Percentiles rank a stretch among this genome's conserved stretches.
Conservation (phyloP, 257 asterid species). For the Ajuga chamaepitys region DNA sequence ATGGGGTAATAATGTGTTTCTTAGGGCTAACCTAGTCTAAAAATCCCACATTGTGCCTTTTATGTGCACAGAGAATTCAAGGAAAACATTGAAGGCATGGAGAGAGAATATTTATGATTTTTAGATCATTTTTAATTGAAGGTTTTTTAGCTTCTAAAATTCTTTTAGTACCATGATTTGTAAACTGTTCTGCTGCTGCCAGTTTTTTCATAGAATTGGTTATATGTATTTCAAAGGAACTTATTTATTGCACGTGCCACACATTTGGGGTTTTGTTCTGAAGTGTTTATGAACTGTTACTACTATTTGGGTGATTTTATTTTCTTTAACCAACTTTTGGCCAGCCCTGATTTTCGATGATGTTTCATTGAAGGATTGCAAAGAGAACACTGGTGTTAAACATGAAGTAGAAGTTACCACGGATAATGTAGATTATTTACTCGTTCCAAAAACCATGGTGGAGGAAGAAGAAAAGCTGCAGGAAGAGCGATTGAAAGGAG, state of each 20-base stretch:
- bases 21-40: background rate
- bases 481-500: slow-evolving; percentile 55
- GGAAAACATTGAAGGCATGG: background rate
- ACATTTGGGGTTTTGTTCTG: background rate
- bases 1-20: background rate
- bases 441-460: slow-evolving; percentile 42
- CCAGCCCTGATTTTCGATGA: slow-evolving; percentile 4
- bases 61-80: background rate
- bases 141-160: background rate
- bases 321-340: background rate
- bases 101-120: too few relatives aligned
- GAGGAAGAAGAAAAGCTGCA: slow-evolving; percentile 51
- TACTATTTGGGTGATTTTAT: background rate
- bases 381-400: slow-evolving; percentile 27
- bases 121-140: too few relatives aligned
- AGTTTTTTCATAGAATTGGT: background rate
- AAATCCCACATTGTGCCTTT: background rate
- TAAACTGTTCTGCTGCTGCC: background rate
- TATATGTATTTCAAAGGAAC: background rate
- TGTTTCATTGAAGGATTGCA: slow-evolving; percentile 45
- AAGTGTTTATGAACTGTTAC: background rate
- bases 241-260: background rate
- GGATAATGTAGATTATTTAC: slow-evolving; percentile 33
- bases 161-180: background rate
- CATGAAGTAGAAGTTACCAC: slow-evolving; percentile 36